Evolutionary conservation across 768 basidiomycete genomes (phyloP).

Genomic region (Collybia sp.): DNA sequence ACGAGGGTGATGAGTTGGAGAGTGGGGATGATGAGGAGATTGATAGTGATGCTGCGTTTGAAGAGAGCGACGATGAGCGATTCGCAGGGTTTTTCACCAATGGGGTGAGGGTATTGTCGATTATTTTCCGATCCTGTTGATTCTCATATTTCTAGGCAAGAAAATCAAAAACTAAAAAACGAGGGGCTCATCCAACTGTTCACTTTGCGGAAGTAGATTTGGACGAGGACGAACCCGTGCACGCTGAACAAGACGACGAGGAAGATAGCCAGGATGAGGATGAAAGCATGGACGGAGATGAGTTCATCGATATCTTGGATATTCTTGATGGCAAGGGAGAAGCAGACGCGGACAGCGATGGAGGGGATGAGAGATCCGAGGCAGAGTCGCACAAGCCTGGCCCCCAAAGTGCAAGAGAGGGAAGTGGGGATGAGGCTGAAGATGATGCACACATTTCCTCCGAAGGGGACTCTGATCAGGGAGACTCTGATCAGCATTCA

Average conservation of each 20-base stretch:
- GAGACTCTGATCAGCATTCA: conserved; percentile 30
- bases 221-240: conserved; percentile 48
- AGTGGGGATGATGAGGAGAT: conserved; percentile 82
- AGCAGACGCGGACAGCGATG: conserved; percentile 34
- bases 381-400: conserved; percentile 18
- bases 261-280: conserved; percentile 44
- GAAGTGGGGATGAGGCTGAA: conserved; percentile 31
- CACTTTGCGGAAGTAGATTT: conserved; percentile 58
- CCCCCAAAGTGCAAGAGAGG: conserved; percentile 13
- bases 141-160: conserved; percentile 13
- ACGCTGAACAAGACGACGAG: conserved; percentile 25
- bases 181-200: conserved; percentile 24
- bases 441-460: conserved; percentile 20
- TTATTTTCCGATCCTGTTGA: conserved; percentile 1
- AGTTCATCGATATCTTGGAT: conserved; percentile 62
- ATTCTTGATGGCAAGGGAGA: conserved; percentile 61
- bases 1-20: conserved; percentile 45
- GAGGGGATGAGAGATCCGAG: conserved; percentile 22
- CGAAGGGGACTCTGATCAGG: conserved; percentile 24
- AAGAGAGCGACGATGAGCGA: conserved; percentile 76
- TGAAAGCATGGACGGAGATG: conserved; percentile 40
- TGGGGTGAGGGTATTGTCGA: conserved; percentile 27
- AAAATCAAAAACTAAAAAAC: conserved; percentile 17
- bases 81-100: conserved; percentile 61
- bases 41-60: conserved; percentile 80